Percentiles rank a stretch among this genome's conserved stretches.
These are phyloP conservation scores for Trametes elegans DNA, from an alignment of 768 basidiomycete species.

Conservation along the genomic window DNA sequence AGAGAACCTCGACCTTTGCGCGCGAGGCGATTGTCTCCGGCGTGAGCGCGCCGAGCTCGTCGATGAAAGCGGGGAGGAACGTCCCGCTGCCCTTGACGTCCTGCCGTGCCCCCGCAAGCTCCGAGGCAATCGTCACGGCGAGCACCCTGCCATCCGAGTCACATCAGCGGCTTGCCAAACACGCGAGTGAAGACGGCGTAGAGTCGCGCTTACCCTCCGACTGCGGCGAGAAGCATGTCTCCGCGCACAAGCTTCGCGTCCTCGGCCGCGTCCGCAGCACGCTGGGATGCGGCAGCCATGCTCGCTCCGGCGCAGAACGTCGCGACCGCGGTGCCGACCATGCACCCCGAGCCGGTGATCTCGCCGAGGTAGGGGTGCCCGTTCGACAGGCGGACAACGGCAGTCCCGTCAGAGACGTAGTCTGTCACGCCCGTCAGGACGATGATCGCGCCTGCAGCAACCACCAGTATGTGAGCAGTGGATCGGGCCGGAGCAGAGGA, in stretches of 20 bases:
- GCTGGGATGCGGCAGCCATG: conserved; percentile 33
- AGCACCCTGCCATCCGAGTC: conserved; percentile 39
- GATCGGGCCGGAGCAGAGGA: background rate
- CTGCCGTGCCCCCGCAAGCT: conserved; percentile 48
- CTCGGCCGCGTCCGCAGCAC: conserved; percentile 19
- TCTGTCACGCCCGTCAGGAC: conserved; percentile 79
- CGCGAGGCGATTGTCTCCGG: conserved; percentile 33
- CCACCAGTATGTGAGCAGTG: background rate
- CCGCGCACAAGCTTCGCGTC: conserved; percentile 59
- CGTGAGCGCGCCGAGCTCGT: conserved; percentile 51
- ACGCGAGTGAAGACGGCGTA: background rate
- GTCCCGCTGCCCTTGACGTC: conserved; percentile 64
- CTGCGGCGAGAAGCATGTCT: conserved; percentile 72
- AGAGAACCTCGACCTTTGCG: conserved; percentile 28
- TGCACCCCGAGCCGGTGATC: conserved; percentile 91
- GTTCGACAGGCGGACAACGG: conserved; percentile 68
- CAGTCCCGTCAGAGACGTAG: conserved; percentile 79
- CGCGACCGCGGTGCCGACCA: conserved; percentile 74
- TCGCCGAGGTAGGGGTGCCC: conserved; percentile 70
- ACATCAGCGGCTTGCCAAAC: too few relatives aligned
- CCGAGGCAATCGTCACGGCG: conserved; percentile 59
- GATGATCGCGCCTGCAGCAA: conserved; percentile 66
- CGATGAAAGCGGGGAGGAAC: conserved; percentile 63
- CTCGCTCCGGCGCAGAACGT: conserved; percentile 76
- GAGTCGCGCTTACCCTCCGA: conserved; percentile 63